Evolutionary conservation across 129 eudicot species (phyloP).

Genomic region (Calendula officinalis): DNA sequence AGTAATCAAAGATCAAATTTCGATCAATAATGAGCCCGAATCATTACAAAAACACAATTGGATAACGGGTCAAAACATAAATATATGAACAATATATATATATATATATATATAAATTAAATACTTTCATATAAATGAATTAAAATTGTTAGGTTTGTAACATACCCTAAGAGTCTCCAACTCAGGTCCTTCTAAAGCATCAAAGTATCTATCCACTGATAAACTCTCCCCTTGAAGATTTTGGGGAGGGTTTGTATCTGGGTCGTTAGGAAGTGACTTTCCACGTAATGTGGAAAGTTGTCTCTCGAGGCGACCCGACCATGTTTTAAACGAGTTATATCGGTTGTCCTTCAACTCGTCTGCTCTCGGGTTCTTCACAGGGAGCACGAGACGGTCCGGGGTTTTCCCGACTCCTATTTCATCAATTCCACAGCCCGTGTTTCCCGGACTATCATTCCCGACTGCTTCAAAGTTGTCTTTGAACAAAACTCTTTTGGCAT

Average conservation of each 20-base stretch:
- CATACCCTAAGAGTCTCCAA: constrained; percentile 77
- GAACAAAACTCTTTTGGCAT: constrained; percentile 40
- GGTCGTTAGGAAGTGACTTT: constrained; percentile 26
- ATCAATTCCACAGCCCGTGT: constrained; percentile 14
- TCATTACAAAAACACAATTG: background rate
- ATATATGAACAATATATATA: background rate
- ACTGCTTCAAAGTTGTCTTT: constrained; percentile 26
- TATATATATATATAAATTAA: background rate
- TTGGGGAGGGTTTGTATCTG: constrained; percentile 31
- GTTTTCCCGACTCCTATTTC: constrained; percentile 24
- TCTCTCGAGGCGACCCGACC: constrained; percentile 85
- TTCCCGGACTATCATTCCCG: constrained; percentile 7
- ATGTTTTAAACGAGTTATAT: constrained; percentile 80
- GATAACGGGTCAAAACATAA: background rate
- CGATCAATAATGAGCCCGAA: background rate
- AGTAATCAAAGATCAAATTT: background rate
- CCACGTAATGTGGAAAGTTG: constrained; percentile 69
- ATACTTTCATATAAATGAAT: background rate
- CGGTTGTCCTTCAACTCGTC: constrained; percentile 45
- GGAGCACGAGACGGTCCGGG: constrained; percentile 21
- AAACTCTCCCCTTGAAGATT: constrained; percentile 41
- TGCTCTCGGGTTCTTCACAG: constrained; percentile 23
- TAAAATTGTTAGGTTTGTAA: constrained; percentile 1
- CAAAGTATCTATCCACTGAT: constrained; percentile 79
- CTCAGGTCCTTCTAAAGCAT: constrained; percentile 91